Base-by-base conservation (phyloP, 495 filamentous ascomycete genomes). In the Diplogelasinospora grovesii region DNA sequence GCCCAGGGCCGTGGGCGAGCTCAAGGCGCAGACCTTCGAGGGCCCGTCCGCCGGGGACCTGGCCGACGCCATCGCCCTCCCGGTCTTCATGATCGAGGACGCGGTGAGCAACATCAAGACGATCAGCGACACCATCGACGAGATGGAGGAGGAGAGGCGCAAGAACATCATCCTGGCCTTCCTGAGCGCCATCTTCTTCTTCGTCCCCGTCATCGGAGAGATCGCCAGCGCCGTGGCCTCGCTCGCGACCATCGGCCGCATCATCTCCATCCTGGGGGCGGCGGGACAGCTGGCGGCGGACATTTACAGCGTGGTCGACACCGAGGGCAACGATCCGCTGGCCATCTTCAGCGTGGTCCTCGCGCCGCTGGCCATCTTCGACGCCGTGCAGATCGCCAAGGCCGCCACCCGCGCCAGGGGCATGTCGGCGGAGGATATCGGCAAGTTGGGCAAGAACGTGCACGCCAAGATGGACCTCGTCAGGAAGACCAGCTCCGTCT, bases 401-500 rank as follows among this genome's bases (percentile, higher is more conserved):
- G 39, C 39, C 8, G 27, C 39, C 7, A 34, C 8, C 20, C 6
- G 10, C 9, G 19, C 16, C 3, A 9, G 29, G 19, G 29, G 9
- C 3, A 42, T 34, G 39, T 8, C 19, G 5, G 20, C 7, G 4
- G 5, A 24, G 1, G 39, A 34, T 26, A 26, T 42, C 10, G 28
- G 19, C n/a, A 42, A 95, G 71, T 71, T 95, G 51, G 74, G 89
- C 62, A 94, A 94, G 81, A 95, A 95, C 79, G 87, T 95, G 67
- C 90, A 93, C 85, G 86, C 86, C 44, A 86, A 86, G 48, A 87
- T 95, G 36, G 22, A 39, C 53, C 81, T 95, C 52, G 87, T 93
- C 60, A 75, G 87, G 59, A 87, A 95, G 74, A 82, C 78, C 68
- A 95, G 94, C 77, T 86, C 88, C 14, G 34, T 22, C 53, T 95